These are phyloP conservation scores for Hypomyces perniciosus DNA, from an alignment of 2,329 filamentous ascomycete species.

Conservation along the genomic window DNA sequence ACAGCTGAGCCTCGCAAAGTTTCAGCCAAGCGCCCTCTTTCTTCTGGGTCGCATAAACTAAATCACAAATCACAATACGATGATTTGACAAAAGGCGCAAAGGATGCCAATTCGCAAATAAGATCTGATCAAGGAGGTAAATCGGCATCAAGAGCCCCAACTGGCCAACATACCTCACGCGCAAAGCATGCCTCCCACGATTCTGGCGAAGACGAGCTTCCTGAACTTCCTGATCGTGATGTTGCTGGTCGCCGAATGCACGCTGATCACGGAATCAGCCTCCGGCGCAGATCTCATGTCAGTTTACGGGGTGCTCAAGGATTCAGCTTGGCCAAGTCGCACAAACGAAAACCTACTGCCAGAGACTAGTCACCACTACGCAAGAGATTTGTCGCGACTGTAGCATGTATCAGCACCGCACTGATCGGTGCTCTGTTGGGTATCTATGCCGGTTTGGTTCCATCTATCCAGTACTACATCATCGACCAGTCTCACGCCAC, in stretches of 20 bases:
- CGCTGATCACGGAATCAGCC: constrained; percentile 33
- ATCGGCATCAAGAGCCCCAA: background rate
- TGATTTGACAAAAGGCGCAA: constrained; percentile 5
- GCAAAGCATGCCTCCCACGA: constrained; percentile 12
- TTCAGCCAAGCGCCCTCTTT: background rate
- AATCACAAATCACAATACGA: constrained; percentile 5
- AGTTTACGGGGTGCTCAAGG: constrained; percentile 44
- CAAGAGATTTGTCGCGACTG: constrained; percentile 62
- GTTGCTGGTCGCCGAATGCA: constrained; percentile 21
- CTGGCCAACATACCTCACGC: constrained; percentile 2
- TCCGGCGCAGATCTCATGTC: constrained; percentile 47
- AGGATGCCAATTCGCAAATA: background rate
- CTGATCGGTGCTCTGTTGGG: constrained; percentile 65
- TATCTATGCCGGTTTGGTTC: constrained; percentile 72
- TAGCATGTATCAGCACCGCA: constrained; percentile 68
- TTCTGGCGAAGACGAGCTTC: constrained; percentile 19
- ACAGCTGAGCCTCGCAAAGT: background rate
- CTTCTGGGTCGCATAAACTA: background rate
- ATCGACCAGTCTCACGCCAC: constrained; percentile 61
- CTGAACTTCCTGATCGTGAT: constrained; percentile 22
- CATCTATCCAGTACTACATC: constrained; percentile 73
- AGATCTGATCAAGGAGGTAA: constrained; percentile 12
- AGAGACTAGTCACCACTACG: constrained; percentile 63
- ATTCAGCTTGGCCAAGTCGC: constrained; percentile 48
- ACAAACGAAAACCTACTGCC: constrained; percentile 60